These are phyloP conservation scores for Cryptosporidium sp. DNA, from an alignment of 169 alveolate genomes.

Conservation along the genomic window DNA sequence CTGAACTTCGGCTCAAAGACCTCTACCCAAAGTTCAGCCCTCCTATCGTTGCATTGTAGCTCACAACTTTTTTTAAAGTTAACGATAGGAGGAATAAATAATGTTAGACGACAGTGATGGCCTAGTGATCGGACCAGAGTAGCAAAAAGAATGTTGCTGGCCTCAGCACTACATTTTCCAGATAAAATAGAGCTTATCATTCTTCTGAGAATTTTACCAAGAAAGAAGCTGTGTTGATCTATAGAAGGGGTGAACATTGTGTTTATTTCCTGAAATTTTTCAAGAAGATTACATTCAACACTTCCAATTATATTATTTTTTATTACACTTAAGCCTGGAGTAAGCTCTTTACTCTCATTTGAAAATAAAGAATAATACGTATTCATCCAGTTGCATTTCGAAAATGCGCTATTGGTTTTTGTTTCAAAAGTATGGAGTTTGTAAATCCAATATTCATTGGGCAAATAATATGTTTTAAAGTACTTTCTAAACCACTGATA, in stretches of 20 bases:
- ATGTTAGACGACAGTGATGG: slow-evolving; percentile 15
- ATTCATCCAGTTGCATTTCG: slow-evolving; percentile 3
- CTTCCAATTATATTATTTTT: neutral
- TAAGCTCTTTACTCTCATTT: neutral
- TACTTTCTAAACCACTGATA: slow-evolving; percentile 65
- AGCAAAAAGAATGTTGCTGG: slow-evolving; percentile 56
- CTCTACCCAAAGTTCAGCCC: slow-evolving; percentile 71
- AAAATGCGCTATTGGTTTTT: neutral
- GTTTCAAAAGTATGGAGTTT: slow-evolving; percentile 1
- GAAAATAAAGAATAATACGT: slow-evolving; percentile 6
- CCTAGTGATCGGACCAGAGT: slow-evolving; percentile 42
- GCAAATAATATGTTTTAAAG: slow-evolving; percentile 49
- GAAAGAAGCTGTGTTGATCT: slow-evolving; percentile 9
- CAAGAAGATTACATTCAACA: neutral
- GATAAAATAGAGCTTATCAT: neutral
- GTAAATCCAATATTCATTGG: slow-evolving; percentile 56
- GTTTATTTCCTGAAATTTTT: slow-evolving; percentile 36
- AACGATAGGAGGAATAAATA: slow-evolving; percentile 53
- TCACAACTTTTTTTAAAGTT: slow-evolving; percentile 15
- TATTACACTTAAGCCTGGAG: too few relatives aligned
- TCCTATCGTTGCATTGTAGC: slow-evolving; percentile 38
- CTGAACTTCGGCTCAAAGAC: slow-evolving; percentile 41
- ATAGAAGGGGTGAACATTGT: neutral
- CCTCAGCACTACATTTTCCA: slow-evolving; percentile 60
- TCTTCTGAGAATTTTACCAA: slow-evolving; percentile 33